Base-by-base conservation (phyloP, 2,329 filamentous ascomycete species). In the Alternaria sp. region DNA sequence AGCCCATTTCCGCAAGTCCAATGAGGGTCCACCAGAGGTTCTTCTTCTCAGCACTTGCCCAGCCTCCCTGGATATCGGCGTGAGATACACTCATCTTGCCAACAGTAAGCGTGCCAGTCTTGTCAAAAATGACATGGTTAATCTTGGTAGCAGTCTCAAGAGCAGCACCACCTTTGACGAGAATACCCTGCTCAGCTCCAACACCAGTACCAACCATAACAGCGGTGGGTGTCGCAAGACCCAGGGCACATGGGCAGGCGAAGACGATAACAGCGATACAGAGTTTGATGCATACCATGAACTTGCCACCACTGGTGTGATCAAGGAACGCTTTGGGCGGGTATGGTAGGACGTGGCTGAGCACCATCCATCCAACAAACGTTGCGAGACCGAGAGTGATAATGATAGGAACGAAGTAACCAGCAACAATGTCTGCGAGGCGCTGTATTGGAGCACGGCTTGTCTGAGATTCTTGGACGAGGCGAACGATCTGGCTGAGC, bases 171-270 rank as follows among this genome's bases (percentile, higher is more conserved):
- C 95, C 94, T 80, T 99, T 99, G 76, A 98, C 93, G n/a, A 99
- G 83, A 68, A 99, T 99, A 24, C 95, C 95, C 68, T 97, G 90
- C 78, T 97, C 91, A 2, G 95, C 95, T 50, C 95, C 95, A 31
- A 97, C 88, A 58, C 95, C 95, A n/a, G 95, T 98, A 41, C 95
- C 95, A 29, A 99, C 95, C 95, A 99, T 98, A 75, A 99, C 93
- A 2, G 95, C 95, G 0, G 95, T 99, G 2, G 95, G 95, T 1
- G 95, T 98, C 24, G 93, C 93, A 17, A 99, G 85, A 55, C 95
- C 95, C n/a, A 99, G 86, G 1, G 95, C 95, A 74, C 95, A 99
- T 17, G 95, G 95, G 73, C 95, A 99, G 4, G 95, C 95, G 77
- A 99, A 97, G 21, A 98, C 95, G 72, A 99, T 96, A 66, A 99